A percentile compares a stretch with the other conserved stretches of the same genome.
Conservation (phyloP, 345 rosid genomes). For the Acer negundo region DNA sequence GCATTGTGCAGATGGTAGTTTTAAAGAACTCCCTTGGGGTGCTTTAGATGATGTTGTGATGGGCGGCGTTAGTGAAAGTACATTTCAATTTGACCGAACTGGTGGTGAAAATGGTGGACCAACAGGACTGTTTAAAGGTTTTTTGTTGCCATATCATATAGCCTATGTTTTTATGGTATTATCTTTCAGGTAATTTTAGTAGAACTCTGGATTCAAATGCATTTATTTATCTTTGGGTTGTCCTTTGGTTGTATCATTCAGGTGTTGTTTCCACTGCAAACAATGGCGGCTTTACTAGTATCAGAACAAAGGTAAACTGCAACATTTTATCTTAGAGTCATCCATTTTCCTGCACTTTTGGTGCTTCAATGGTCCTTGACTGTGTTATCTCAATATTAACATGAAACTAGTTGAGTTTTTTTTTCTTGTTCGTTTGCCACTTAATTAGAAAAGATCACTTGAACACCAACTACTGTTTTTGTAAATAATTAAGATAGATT, state of each 20-base stretch:
- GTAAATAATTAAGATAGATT: background rate
- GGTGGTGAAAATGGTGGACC: slow-evolving; percentile 81
- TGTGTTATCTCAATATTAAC: background rate
- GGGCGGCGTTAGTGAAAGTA: slow-evolving; percentile 96
- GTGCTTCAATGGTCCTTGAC: slow-evolving; percentile 7
- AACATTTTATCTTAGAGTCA: slow-evolving; percentile 16
- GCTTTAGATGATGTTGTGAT: slow-evolving; percentile 96
- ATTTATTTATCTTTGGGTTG: slow-evolving; percentile 1
- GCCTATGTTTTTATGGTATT: background rate
- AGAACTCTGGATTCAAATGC: background rate
- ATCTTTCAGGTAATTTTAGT: slow-evolving; percentile 1
- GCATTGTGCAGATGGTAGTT: slow-evolving; percentile 48
- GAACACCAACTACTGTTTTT: background rate
- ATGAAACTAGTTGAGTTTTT: background rate
- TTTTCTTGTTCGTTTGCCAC: background rate
- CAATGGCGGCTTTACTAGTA: slow-evolving; percentile 92
- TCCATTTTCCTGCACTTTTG: background rate
- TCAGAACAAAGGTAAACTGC: slow-evolving; percentile 70
- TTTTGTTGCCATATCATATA: slow-evolving; percentile 19
- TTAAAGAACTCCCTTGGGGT: slow-evolving; percentile 91
- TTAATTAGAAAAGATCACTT: background rate
- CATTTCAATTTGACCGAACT: slow-evolving; percentile 56
- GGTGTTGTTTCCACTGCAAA: slow-evolving; percentile 89
- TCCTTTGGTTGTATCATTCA: slow-evolving; percentile 27
- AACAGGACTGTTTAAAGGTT: slow-evolving; percentile 79